Base-by-base conservation (phyloP, 352 stramenopile genomes). In the Phytophthora pini region DNA sequence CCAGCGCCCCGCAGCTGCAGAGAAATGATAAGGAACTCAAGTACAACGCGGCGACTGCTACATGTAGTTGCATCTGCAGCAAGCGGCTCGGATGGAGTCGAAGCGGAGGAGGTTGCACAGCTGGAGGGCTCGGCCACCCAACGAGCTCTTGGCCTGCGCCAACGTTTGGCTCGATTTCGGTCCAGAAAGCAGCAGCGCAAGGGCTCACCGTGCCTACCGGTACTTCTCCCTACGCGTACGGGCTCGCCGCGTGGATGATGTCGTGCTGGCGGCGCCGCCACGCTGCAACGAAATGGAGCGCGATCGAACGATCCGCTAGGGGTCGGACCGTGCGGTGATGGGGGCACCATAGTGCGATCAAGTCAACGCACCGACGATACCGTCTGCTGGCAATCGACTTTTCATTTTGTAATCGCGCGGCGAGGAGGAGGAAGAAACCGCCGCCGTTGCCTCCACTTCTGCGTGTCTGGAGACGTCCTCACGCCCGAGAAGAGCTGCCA, bases 231-330 rank as follows among this genome's bases (percentile, higher is more conserved):
- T 29, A 55, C 17, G n/a, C 13, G 41, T n/a, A 54, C 17, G n/a
- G 6, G 15, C 27, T 27, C 26, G 43, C 31, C 31, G 52, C 40
- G 40, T 50, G 22, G 12, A 40, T 26, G 46, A 43, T 41, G 45
- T 55, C 17, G 53, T 67, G 43, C 38, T 29, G 10, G 13, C 31
- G 13, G 29, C 29, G 44, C 46, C 29, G 17, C 17, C 17, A 62
- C 66, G 61, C 51, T 71, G 66, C 64, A 63, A 61, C 63, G 44
- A 48, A 58, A 39, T 43, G 15, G 24, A 10, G n/a, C 46, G 43
- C 68, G 62, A 76, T 70, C n/a, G 36, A 56, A 76, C 68, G 56
- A 72, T 38, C 24, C 9, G 20, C 8, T 63, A 68, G 32, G 61
- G 68, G 61, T 75, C 61, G 67, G 67, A 75, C 60, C 56, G 27